Evolutionary conservation across 306 rosid species (phyloP).

Genomic region (Lathyrus sativus): DNA sequence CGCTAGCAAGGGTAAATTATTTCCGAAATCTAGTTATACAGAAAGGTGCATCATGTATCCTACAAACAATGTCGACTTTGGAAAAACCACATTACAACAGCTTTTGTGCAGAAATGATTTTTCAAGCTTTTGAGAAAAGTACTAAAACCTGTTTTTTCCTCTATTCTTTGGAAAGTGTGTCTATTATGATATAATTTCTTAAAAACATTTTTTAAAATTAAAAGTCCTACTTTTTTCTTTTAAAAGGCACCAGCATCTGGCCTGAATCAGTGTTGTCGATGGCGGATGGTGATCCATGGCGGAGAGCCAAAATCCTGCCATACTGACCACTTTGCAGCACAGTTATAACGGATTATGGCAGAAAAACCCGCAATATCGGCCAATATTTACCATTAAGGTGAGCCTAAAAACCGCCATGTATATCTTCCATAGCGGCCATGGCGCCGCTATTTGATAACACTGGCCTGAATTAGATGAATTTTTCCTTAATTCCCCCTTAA

Average conservation of each 20-base stretch:
- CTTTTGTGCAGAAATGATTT: background rate
- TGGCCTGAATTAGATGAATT: background rate
- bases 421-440: too few relatives aligned
- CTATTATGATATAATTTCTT: background rate
- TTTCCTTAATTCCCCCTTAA: background rate
- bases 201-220: background rate
- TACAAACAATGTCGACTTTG: background rate
- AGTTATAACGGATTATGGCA: too few relatives aligned
- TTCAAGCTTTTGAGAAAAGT: background rate
- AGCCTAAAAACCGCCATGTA: too few relatives aligned
- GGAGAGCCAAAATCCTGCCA: too few relatives aligned
- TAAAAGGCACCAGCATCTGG: background rate
- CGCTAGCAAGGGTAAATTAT: background rate
- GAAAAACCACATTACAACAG: background rate
- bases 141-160: background rate
- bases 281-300: too few relatives aligned
- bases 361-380: too few relatives aligned
- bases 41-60: constrained; percentile 4
- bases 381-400: too few relatives aligned
- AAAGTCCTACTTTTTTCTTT: too few relatives aligned
- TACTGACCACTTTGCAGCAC: too few relatives aligned
- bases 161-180: background rate
- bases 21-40: background rate
- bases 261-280: background rate
- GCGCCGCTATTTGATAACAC: too few relatives aligned